phyloP scores from a whole-genome alignment of 2,329 filamentous ascomycete species.

The Tolypocladium amazonense region DNA sequence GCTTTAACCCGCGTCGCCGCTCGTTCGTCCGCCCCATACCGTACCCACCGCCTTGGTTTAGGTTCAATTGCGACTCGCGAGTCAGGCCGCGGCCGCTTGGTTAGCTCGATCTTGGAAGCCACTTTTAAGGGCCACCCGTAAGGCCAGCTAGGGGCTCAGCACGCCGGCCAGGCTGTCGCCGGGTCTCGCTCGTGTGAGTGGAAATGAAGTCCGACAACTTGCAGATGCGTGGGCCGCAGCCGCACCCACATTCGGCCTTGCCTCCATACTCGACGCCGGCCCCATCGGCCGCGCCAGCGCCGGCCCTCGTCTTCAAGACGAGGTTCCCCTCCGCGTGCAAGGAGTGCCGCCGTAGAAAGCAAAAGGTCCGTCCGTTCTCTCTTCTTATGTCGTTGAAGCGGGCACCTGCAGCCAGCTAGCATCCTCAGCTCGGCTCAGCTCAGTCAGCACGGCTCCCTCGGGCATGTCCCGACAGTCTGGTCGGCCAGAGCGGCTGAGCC shows the following conservation, averaged over 20 bases:
- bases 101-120: neutral
- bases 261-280: constrained; percentile 5
- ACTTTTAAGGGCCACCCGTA: neutral
- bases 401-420: neutral
- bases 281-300: neutral
- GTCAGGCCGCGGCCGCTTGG: neutral
- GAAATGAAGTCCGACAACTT: constrained; percentile 22
- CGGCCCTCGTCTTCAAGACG: constrained; percentile 8
- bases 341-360: constrained; percentile 40
- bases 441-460: neutral
- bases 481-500: neutral
- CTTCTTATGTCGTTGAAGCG: neutral
- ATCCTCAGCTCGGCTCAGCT: neutral
- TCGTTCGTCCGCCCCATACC: neutral
- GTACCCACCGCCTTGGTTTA: neutral
- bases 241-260: constrained; percentile 2
- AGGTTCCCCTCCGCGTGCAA: constrained; percentile 31
- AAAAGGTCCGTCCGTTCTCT: constrained; percentile 27
- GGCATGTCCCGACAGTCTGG: neutral
- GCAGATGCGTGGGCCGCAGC: constrained; percentile 11
- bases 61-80: neutral
- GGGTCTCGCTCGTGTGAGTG: neutral
- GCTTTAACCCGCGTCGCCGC: neutral
- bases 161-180: neutral
- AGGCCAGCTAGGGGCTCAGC: neutral